Base-by-base conservation (phyloP, 805 yeast species). In the Yarrowia sp. region DNA sequence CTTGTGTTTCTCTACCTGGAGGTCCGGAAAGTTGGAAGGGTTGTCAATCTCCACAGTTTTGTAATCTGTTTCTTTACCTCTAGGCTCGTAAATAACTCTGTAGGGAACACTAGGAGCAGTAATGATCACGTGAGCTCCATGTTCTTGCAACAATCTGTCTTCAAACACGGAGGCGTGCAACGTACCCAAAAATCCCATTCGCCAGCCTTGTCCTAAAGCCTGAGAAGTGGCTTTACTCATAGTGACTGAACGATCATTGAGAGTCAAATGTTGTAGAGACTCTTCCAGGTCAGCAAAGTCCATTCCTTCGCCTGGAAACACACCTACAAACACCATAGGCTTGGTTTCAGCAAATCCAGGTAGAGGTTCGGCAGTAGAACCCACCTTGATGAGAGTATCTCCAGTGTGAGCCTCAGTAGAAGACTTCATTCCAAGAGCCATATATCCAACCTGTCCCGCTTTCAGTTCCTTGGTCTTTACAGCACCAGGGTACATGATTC, bases 271-370 rank as follows among this genome's bases (percentile, higher is more conserved):
- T 70, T 88, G 90, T 75, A 93, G 85, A 74, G 92, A 88, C 71
- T 95, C 98, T 72, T 95, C 96, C 79, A 93, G 81, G 32, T 84
- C 87, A 67, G 89, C 89, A 74, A 93, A 93, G 71, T 93, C 97
- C 0, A 88, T 83, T 4, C 97, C 97, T 71, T 93, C 97, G 0
- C 97, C 95, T 0, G 99, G 98, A 71, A 91, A 93, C 0, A 98
- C 99, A 13, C 98, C 98, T 57, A 93, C 96, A 74, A 93, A 95
- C 8, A 93, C 98, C 98, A 95, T 95, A 1, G 98, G 97, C 75
- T 95, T 92, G 0, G 96, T 92, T 71, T 91, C 97, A 75, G 92
- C 98, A 74, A 93, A 95, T 0, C 98, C 98, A 0, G 96, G 97
- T 31, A 93, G 79, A 1, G 97, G 87, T 68, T 86, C 90, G 1